Conservation (phyloP, 306 rosid genomes). For the Rosa chinensis region DNA sequence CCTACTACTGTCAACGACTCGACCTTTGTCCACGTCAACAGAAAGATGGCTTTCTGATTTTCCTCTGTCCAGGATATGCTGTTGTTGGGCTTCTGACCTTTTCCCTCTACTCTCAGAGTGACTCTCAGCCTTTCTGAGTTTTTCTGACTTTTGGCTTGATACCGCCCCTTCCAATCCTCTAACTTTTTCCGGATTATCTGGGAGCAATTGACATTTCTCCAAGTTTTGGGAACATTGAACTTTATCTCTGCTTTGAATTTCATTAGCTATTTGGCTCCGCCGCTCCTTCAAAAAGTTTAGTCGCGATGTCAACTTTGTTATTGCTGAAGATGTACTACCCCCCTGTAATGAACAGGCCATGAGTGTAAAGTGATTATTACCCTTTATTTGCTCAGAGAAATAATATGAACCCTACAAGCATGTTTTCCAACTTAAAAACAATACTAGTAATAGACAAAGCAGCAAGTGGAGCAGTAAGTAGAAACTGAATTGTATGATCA, state of each 20-base stretch:
- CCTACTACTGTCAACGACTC: slow-evolving; percentile 23
- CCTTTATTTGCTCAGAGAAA: slow-evolving; percentile 18
- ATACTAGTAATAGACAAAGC: neutral
- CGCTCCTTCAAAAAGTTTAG: slow-evolving; percentile 86
- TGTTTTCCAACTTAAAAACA: slow-evolving; percentile 7
- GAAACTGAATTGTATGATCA: neutral
- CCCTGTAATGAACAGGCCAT: slow-evolving; percentile 56
- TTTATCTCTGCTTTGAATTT: slow-evolving; percentile 51
- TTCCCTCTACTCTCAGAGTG: slow-evolving; percentile 49
- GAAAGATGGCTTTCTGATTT: slow-evolving; percentile 49
- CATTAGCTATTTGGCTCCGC: slow-evolving; percentile 55
- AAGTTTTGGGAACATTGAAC: slow-evolving; percentile 28
- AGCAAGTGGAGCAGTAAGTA: slow-evolving; percentile 3
- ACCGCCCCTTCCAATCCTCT: slow-evolving; percentile 37
- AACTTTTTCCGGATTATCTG: slow-evolving; percentile 38
- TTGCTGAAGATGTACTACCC: slow-evolving; percentile 50
- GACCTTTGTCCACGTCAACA: slow-evolving; percentile 47
- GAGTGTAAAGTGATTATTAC: slow-evolving; percentile 30
- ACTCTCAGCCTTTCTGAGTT: slow-evolving; percentile 50
- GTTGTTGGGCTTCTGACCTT: slow-evolving; percentile 32
- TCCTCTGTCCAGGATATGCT: slow-evolving; percentile 55
- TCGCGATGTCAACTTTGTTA: slow-evolving; percentile 74
- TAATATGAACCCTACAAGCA: neutral
- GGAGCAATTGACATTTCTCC: slow-evolving; percentile 43
- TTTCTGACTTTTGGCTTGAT: slow-evolving; percentile 42